Base-by-base conservation (phyloP, 768 basidiomycete genomes). In the Tricholoma sp. region DNA sequence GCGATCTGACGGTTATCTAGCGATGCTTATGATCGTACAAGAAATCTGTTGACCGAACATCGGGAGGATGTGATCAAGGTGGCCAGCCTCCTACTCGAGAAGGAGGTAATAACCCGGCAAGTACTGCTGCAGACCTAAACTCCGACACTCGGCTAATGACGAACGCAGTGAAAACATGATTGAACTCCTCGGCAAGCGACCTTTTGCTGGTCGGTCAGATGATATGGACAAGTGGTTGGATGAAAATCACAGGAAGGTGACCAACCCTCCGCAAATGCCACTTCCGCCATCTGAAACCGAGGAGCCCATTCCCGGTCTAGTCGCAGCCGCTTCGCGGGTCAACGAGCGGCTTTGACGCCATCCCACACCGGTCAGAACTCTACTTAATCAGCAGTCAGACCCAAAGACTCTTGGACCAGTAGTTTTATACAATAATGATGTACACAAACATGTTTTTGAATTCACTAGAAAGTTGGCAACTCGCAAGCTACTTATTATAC, bases 151-250 rank as follows among this genome's bases (percentile, higher is more conserved):
- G 55, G 20, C 57, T 58, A 31, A 63, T 34, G 31, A 28, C 59
- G 20, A 50, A 56, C 56, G 51, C 63, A 92, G 91, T 51, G 90
- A 91, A 80, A 89, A 93, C 66, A 94, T 94, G 91, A 89, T 91
- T 58, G 65, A 77, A 39, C 78, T 93, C 15, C 80, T 94, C 39
- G 91, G 92, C 50, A 89, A 88, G 66, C 84, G 91, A 51, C 91
- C 91, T 24, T 94, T 94, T 64, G 72, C 67, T n/a, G 83, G 83
- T 60, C 80, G 82, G 56, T 76, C 82, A 24, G 94, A 96, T 67
- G 93, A 96, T 61, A 97, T 98, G 95, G 94, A 97, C 74, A 91
- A 89, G 68, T 96, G 94, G 89, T 80, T 96, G n/a, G 93, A 96
- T 65, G 82, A 88, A 66, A 82, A 92, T 67, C 80, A 79, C 36